Conservation (phyloP, 2,329 filamentous ascomycete species). For the Dactylellina parvicollis region DNA sequence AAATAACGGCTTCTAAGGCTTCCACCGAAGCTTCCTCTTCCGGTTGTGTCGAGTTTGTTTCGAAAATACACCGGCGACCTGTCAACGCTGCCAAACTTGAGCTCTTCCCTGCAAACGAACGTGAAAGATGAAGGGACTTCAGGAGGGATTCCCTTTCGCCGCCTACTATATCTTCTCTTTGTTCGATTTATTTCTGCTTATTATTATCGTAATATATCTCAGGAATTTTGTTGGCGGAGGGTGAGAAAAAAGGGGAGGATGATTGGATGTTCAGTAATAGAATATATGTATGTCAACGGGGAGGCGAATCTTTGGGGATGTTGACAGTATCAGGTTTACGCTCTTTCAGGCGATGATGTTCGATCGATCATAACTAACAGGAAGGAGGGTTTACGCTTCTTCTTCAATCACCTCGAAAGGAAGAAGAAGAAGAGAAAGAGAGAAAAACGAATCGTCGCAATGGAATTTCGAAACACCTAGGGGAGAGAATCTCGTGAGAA, state of each 20-base stretch:
- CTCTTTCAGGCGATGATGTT: neutral
- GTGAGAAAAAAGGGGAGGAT: neutral
- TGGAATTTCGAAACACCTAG: no score
- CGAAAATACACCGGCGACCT: neutral
- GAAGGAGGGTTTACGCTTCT: neutral
- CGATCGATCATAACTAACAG: neutral
- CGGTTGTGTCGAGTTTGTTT: conserved; percentile 11
- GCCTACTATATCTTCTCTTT: neutral
- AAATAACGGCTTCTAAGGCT: neutral
- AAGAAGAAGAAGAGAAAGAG: neutral
- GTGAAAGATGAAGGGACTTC: neutral
- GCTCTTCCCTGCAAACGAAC: neutral
- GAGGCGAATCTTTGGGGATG: no score
- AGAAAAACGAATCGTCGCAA: no score
- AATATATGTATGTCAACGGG: no score
- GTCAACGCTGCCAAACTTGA: neutral
- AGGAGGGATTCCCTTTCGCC: neutral
- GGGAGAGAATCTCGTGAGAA: neutral
- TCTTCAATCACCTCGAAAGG: neutral
- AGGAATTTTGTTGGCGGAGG: neutral
- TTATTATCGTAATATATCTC: neutral
- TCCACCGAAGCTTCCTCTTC: neutral
- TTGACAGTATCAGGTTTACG: neutral
- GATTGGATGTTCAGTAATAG: conserved; percentile 3
- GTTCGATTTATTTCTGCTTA: neutral